Conservation (phyloP, 2,329 filamentous ascomycete genomes). For the Xylariaceae sp. region DNA sequence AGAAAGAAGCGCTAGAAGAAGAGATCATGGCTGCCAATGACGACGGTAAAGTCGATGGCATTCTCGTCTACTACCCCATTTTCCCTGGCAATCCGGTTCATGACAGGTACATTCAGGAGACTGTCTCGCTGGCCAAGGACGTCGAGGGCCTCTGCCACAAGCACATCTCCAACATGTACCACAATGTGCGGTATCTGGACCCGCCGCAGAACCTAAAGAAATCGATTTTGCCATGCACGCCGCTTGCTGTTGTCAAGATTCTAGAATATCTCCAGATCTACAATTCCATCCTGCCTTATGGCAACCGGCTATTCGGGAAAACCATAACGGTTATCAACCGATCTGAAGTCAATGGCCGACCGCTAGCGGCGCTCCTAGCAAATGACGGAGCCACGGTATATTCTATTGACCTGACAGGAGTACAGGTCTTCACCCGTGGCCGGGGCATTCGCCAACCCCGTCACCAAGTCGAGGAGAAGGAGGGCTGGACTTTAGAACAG, state of each 20-base stretch:
- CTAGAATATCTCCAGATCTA: conserved; percentile 94
- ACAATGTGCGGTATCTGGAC: conserved; percentile 94
- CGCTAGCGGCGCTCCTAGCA: conserved; percentile 84
- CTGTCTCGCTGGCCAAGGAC: conserved; percentile 84
- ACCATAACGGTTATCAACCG: conserved; percentile 96
- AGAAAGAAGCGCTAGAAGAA: conserved; percentile 87
- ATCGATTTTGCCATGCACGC: conserved; percentile 91
- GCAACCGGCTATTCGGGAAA: conserved; percentile 88
- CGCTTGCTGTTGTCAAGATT: conserved; percentile 93
- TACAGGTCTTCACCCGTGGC: conserved; percentile 88
- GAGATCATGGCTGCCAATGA: conserved; percentile 79
- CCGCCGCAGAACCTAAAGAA: conserved; percentile 72
- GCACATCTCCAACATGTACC: conserved; percentile 99
- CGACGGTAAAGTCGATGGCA: conserved; percentile 73
- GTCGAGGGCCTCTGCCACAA: conserved; percentile 92
- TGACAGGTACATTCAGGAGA: conserved; percentile 94
- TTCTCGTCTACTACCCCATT: conserved; percentile 98
- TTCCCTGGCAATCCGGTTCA: conserved; percentile 75
- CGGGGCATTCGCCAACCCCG: conserved; percentile 78
- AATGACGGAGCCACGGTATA: conserved; percentile 97
- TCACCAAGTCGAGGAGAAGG: conserved; percentile 82
- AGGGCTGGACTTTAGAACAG: conserved; percentile 73
- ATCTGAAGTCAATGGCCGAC: conserved; percentile 90
- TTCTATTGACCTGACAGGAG: conserved; percentile 85
- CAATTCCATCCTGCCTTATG: conserved; percentile 88